These are phyloP conservation scores for Candida ascalaphidarum DNA, from an alignment of 805 yeast genomes.

Conservation along the genomic window DNA sequence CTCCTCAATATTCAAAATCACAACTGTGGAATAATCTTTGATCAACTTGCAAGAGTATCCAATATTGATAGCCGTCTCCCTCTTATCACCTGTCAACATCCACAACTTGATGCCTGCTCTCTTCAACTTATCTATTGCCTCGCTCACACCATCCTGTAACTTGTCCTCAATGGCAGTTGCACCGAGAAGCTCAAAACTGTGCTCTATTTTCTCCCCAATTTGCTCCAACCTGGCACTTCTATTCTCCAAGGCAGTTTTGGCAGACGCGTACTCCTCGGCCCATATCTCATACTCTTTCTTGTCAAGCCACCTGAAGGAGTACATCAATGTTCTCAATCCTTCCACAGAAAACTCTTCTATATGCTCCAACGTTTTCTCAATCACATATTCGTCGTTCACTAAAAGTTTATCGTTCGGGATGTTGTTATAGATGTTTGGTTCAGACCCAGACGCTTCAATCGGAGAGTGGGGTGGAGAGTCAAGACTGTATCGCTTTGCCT, in stretches of 20 bases:
- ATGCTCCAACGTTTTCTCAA: constrained; percentile 82
- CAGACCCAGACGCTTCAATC: constrained; percentile 1
- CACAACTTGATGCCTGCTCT: constrained; percentile 92
- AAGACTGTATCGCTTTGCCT: constrained; percentile 44
- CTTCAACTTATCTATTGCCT: constrained; percentile 82
- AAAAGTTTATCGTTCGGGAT: constrained; percentile 46
- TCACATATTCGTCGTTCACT: constrained; percentile 62
- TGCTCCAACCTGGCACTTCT: constrained; percentile 60
- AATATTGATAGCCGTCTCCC: constrained; percentile 96
- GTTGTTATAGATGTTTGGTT: constrained; percentile 2
- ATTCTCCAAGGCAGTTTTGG: constrained; percentile 66
- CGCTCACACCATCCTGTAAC: constrained; percentile 94
- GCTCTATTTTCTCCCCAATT: constrained; percentile 69
- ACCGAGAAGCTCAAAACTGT: constrained; percentile 62
- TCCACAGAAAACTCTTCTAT: constrained; percentile 92
- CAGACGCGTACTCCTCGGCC: constrained; percentile 60
- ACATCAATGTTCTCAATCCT: constrained; percentile 84
- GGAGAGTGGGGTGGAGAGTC: constrained; percentile 6
- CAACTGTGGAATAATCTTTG: constrained; percentile 85
- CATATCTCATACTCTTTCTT: constrained; percentile 53
- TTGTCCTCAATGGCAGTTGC: constrained; percentile 98
- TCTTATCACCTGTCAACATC: constrained; percentile 98
- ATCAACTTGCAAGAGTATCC: constrained; percentile 92
- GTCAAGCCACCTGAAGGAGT: constrained; percentile 68
- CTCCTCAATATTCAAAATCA: constrained; percentile 47